These are phyloP conservation scores for Syzygium malaccense DNA, from an alignment of 441 rosid species.

Conservation along the genomic window DNA sequence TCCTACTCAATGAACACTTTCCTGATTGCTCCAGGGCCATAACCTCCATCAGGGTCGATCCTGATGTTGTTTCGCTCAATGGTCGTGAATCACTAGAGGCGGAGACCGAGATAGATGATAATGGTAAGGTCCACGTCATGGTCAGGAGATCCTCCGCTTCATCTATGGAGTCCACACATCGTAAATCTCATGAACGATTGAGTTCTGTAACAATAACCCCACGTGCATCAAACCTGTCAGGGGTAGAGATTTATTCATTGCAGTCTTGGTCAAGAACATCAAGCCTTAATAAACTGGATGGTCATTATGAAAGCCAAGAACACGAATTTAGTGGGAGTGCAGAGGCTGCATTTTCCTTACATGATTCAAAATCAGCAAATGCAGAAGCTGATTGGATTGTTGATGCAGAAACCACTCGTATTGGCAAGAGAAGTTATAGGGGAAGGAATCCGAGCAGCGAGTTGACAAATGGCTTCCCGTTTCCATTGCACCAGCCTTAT, in stretches of 20 bases:
- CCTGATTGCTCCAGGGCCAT: not conserved
- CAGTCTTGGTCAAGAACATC: not conserved
- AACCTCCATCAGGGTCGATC: conserved; percentile 1
- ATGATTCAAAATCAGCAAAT: not conserved
- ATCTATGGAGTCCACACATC: not conserved
- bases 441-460: not conserved
- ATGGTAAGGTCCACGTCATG: conserved; percentile 2
- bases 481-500: not conserved
- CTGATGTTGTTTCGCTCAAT: not conserved
- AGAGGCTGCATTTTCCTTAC: not conserved
- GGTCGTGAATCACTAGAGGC: not conserved
- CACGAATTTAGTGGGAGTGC: not conserved
- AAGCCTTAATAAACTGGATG: not conserved
- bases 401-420: not conserved
- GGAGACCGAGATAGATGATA: conserved; percentile 1
- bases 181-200: not conserved
- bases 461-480: not conserved
- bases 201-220: not conserved
- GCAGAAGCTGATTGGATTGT: not conserved
- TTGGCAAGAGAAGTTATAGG: not conserved
- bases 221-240: not conserved
- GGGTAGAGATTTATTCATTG: conserved; percentile 7
- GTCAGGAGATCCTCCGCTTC: not conserved
- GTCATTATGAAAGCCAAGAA: not conserved
- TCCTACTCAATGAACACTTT: not conserved